A percentile compares a stretch with the other conserved stretches of the same genome.
phyloP scores from a whole-genome alignment of 768 basidiomycete species.

The Mycena olivaceomarginata region DNA sequence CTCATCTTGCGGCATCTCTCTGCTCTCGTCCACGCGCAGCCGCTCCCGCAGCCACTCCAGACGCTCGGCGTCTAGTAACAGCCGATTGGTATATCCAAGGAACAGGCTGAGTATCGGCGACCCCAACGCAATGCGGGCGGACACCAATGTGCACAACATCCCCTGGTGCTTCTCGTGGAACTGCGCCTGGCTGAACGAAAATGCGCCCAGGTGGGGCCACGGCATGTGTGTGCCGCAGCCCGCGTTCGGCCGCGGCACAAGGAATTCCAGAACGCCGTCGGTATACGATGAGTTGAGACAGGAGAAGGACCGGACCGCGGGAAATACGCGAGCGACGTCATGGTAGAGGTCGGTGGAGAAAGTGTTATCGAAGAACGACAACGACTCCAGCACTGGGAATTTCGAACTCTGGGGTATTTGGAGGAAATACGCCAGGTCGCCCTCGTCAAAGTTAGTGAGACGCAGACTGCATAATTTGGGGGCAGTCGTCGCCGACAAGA shows the following conservation, averaged over 20 bases:
- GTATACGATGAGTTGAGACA: constrained; percentile 39
- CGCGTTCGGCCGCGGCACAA: constrained; percentile 36
- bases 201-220: constrained; percentile 31
- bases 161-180: constrained; percentile 41
- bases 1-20: constrained; percentile 38
- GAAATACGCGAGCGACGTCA: constrained; percentile 40
- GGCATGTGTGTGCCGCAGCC: constrained; percentile 33
- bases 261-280: constrained; percentile 39
- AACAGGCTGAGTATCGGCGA: constrained; percentile 35
- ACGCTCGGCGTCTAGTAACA: constrained; percentile 37
- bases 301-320: constrained; percentile 32
- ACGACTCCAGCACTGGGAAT: constrained; percentile 38
- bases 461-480: constrained; percentile 36
- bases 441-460: constrained; percentile 39
- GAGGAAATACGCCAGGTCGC: constrained; percentile 39
- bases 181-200: constrained; percentile 38
- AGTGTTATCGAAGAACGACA: constrained; percentile 31
- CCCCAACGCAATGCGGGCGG: constrained; percentile 32
- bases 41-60: constrained; percentile 35
- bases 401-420: constrained; percentile 36
- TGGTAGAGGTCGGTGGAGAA: constrained; percentile 33
- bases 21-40: constrained; percentile 32
- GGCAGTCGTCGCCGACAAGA: constrained; percentile 34
- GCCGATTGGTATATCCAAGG: constrained; percentile 39
- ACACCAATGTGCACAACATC: constrained; percentile 39